Percentiles rank a stretch among this genome's conserved stretches.
Evolutionary conservation across 1,139 yeast genomes (phyloP).

Genomic region (Tardiomyces blankii): DNA sequence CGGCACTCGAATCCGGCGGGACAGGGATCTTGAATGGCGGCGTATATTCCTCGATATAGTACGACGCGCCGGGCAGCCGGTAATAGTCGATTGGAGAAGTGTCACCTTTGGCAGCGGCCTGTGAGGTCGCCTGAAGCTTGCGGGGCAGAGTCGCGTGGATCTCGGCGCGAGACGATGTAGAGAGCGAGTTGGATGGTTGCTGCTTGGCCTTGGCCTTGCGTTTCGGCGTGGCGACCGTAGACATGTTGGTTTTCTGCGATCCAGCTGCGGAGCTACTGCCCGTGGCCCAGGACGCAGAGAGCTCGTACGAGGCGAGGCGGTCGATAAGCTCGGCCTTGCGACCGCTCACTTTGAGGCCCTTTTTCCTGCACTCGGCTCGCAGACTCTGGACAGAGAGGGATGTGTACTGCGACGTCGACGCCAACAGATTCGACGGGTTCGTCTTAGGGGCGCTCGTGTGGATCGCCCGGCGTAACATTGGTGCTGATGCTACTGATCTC

Average conservation of each 20-base stretch:
- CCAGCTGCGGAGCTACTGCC: background rate
- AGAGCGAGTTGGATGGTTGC: background rate
- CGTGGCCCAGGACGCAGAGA: conserved; percentile 2
- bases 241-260: background rate
- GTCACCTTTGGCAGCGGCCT: conserved; percentile 28
- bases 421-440: conserved; percentile 22
- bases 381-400: conserved; percentile 38
- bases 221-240: background rate
- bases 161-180: background rate
- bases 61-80: conserved; percentile 24
- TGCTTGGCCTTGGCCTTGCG: background rate
- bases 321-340: conserved; percentile 43
- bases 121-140: conserved; percentile 10
- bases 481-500: conserved; percentile 3
- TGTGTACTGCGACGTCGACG: conserved; percentile 18
- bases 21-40: conserved; percentile 30
- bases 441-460: conserved; percentile 23
- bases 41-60: conserved; percentile 4
- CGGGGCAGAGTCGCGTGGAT: background rate
- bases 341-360: conserved; percentile 48
- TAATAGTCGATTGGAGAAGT: conserved; percentile 31
- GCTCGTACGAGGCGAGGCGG: conserved; percentile 30
- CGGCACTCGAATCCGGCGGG: conserved; percentile 21
- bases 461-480: conserved; percentile 9
- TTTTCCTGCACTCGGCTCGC: conserved; percentile 41